phyloP scores from a whole-genome alignment of 208 protist genomes.

The Sergeia podlipaevii region DNA sequence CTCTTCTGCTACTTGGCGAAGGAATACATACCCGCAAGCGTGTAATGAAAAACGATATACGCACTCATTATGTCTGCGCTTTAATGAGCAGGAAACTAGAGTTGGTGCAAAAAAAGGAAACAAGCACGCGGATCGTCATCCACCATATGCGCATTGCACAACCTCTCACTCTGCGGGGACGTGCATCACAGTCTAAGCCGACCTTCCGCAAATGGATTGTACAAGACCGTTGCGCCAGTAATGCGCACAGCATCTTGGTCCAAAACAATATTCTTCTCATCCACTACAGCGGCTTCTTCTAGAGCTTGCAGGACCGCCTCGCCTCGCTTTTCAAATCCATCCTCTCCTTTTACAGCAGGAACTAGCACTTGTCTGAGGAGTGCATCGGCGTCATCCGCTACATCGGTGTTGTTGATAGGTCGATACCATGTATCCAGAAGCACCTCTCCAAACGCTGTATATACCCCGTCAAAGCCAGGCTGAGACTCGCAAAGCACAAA shows the following conservation, averaged over 20 bases:
- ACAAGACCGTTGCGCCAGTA: slow-evolving; percentile 47
- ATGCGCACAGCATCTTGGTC: slow-evolving; percentile 38
- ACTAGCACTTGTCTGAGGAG: background rate
- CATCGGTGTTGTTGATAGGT: background rate
- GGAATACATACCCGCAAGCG: too few species aligned
- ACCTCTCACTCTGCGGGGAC: too few species aligned
- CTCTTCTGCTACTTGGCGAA: too few species aligned
- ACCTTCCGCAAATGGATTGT: slow-evolving; percentile 85
- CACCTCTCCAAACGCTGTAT: slow-evolving; percentile 95
- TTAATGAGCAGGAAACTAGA: too few species aligned
- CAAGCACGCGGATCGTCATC: too few species aligned
- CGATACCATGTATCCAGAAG: slow-evolving; percentile 34
- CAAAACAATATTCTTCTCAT: slow-evolving; percentile 57
- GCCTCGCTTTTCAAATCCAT: slow-evolving; percentile 21
- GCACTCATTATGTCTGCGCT: too few species aligned
- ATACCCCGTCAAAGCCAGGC: slow-evolving; percentile 76
- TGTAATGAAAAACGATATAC: too few species aligned
- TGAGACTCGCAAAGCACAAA: slow-evolving; percentile 72
- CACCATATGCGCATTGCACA: too few species aligned
- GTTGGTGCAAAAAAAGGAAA: too few species aligned
- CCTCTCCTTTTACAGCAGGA: background rate
- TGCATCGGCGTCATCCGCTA: slow-evolving; percentile 7
- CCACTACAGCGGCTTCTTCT: slow-evolving; percentile 33
- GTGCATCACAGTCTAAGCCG: slow-evolving; percentile 26
- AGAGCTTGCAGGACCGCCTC: slow-evolving; percentile 51